Evolutionary conservation across 176 grass and related monocot species (phyloP).

Genomic region (Areca catechu): DNA sequence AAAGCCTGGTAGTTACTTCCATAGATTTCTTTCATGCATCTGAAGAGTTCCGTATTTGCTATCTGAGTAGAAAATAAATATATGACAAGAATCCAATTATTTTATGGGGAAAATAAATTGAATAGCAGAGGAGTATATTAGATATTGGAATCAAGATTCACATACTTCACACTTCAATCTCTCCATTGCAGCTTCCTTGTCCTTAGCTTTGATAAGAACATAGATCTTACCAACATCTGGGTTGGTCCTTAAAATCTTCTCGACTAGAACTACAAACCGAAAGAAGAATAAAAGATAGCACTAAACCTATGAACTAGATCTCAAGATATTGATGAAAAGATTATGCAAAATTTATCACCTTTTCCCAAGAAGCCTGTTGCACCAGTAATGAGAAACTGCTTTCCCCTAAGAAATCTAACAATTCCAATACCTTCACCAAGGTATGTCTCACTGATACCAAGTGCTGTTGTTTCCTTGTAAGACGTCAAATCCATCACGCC

Average conservation of each 20-base stretch:
- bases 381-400: conserved; percentile 84
- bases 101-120: conserved; percentile 2
- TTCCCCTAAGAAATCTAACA: conserved; percentile 47
- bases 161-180: conserved; percentile 55
- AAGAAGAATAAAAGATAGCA: background rate
- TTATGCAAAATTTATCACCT: conserved; percentile 24
- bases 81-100: background rate
- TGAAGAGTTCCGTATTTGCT: conserved; percentile 72
- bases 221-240: conserved; percentile 82
- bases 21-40: conserved; percentile 49
- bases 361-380: conserved; percentile 88
- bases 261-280: conserved; percentile 52
- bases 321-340: too few species aligned
- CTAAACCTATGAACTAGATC: too few species aligned
- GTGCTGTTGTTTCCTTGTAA: background rate
- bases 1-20: conserved; percentile 60
- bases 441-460: background rate
- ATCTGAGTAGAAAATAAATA: conserved; percentile 26
- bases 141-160: background rate
- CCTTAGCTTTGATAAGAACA: conserved; percentile 78
- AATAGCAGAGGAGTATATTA: background rate
- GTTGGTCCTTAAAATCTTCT: conserved; percentile 75
- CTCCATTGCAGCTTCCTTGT: conserved; percentile 45
- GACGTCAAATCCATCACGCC: background rate
- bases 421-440: conserved; percentile 40